These are phyloP conservation scores for Corchorus olitorius DNA, from an alignment of 345 rosid genomes.

Conservation along the genomic window DNA sequence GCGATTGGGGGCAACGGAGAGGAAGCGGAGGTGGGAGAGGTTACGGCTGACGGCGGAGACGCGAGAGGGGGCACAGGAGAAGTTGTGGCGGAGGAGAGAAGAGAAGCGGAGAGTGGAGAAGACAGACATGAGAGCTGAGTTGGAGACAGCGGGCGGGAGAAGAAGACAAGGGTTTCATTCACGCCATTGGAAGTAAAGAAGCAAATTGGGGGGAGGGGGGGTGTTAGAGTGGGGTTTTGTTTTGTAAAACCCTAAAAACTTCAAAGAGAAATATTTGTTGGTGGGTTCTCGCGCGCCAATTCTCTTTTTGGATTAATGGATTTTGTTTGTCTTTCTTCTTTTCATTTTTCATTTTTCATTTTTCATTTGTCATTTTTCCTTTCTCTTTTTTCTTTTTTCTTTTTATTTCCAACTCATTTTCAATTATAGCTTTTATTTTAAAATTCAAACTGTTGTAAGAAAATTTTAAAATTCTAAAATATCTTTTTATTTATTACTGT, in stretches of 20 bases:
- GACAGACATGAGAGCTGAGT: conserved; percentile 53
- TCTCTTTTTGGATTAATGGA: conserved; percentile 3
- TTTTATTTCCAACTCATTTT: too few relatives aligned
- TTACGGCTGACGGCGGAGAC: conserved; percentile 32
- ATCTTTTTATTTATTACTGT: too few relatives aligned
- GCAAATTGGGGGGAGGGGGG: neutral
- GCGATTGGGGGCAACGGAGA: conserved; percentile 33
- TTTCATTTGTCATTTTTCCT: too few relatives aligned
- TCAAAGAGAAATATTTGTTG: neutral
- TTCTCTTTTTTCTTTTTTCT: too few relatives aligned
- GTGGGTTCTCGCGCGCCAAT: neutral
- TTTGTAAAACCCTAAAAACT: conserved; percentile 4
- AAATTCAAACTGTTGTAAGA: too few relatives aligned
- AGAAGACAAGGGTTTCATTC: conserved; percentile 31
- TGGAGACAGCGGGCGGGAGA: conserved; percentile 24
- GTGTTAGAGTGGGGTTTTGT: neutral
- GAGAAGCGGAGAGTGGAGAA: conserved; percentile 70
- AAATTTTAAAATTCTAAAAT: too few relatives aligned
- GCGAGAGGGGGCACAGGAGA: conserved; percentile 29
- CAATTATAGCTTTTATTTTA: too few relatives aligned
- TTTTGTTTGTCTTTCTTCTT: neutral
- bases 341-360: neutral
- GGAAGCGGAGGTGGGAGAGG: conserved; percentile 41
- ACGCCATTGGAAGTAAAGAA: conserved; percentile 32
- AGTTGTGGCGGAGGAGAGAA: conserved; percentile 46